Evolutionary conservation across 371 early-diverging fungal species (phyloP).

Genomic region (Synchytrium microbalum): DNA sequence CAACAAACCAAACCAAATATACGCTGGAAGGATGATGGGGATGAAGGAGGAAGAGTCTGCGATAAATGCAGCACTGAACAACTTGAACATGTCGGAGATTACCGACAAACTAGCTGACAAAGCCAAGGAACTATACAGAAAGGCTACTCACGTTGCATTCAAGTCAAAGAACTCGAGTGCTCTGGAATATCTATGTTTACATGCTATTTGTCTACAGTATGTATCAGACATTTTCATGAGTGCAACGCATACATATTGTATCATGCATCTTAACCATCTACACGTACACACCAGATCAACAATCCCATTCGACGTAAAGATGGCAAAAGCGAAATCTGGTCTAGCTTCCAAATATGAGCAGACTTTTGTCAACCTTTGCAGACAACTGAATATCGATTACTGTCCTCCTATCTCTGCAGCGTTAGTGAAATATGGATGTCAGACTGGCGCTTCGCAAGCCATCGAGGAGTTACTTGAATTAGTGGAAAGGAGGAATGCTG

Average conservation of each 20-base stretch:
- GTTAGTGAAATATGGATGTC: not conserved
- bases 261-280: no score
- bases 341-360: not conserved
- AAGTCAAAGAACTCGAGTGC: not conserved
- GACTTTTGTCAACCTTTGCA: not conserved
- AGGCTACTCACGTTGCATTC: not conserved
- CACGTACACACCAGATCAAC: no score
- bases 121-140: not conserved
- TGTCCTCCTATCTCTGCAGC: not conserved
- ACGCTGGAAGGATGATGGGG: not conserved
- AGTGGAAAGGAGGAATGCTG: not conserved
- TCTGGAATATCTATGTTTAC: not conserved
- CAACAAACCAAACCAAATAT: not conserved
- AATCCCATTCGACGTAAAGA: not conserved
- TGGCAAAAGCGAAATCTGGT: not conserved
- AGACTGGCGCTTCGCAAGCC: not conserved
- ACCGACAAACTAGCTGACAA: not conserved
- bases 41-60: not conserved
- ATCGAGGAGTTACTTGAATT: not conserved
- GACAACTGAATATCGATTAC: not conserved
- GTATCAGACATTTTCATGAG: no score
- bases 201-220: not conserved
- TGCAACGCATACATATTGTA: no score
- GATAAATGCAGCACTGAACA: not conserved
- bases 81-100: not conserved